Evolutionary conservation across 257 asterid genomes (phyloP).

Genomic region (Capsicum pubescens): DNA sequence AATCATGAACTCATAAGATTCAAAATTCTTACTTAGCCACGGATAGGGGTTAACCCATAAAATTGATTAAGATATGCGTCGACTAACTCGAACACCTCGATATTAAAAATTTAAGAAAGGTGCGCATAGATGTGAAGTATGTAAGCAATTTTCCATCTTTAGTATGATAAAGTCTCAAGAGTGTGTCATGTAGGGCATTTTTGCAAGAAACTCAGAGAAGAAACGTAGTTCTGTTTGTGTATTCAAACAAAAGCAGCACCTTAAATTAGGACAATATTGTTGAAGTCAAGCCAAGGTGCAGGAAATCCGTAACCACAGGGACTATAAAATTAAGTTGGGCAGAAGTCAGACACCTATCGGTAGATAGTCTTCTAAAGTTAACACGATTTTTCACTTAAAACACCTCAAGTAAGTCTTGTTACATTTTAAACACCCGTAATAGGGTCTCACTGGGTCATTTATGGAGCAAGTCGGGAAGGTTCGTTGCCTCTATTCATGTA

Average conservation of each 20-base stretch:
- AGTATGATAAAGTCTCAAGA: neutral
- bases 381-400: no score
- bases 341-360: no score
- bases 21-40: neutral
- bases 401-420: no score
- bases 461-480: no score
- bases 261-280: constrained; percentile 18
- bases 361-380: no score
- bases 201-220: constrained; percentile 16
- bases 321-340: neutral
- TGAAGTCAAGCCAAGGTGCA: neutral
- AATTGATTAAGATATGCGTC: neutral
- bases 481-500: neutral
- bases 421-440: no score
- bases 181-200: constrained; percentile 23
- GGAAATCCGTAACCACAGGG: neutral
- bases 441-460: no score
- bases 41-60: no score
- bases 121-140: neutral
- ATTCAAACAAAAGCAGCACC: constrained; percentile 7
- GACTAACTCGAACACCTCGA: neutral
- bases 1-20: neutral
- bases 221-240: neutral
- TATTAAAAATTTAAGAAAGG: neutral
- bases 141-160: constrained; percentile 23